Evolutionary conservation across 345 rosid genomes (phyloP), one percentile per base, ranked within the genome.

Genomic region (Acer yangbiense): DNA sequence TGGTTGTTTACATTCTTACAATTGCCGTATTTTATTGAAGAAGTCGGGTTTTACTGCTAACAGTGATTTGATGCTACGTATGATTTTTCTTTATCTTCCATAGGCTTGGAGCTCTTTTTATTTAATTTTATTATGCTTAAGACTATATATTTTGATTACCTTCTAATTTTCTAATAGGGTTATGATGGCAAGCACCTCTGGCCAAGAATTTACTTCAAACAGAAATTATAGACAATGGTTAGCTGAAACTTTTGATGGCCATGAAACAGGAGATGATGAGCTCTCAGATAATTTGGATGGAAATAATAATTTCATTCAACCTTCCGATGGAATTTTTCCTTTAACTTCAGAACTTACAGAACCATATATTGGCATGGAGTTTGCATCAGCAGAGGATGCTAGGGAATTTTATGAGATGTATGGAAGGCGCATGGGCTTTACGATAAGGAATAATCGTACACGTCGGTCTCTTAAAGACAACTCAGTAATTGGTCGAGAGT

Each of bases 371-470:
- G 85, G 87, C 27, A 77, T 77, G 87, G 87, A 78, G 77, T 85
- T 85, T 72, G 83, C 76, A 18, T 77, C 82, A 27, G 85, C 83
- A 20, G 87, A 85, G 71, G 83, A 82, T 64, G 87, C 87, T 57
- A 82, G 87, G 78, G 87, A 85, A 58, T 85, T 82, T 48, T 85
- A 85, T 35, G 88, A 82, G 80, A 77, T 80, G 77, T 82, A 82
- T 78, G 88, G 88, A 41, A 71, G 86, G 79, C 79, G 13, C 4
- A 62, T 80, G 76, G 84, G 86, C 14, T 85, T 82, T 65, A 85
- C 88, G 21, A 85, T 85, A 70, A 76, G 86, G 17, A 85, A 78
- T 48, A 82, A 85, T 65, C 86, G 88, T 67, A 82, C 82, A 29
- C 88, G 85, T 4, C 60, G 82, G 29, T 85, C 88, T 39, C 84